These are phyloP conservation scores for Triticum timopheevii DNA, from an alignment of 176 grass and related monocot species.

Conservation along the genomic window DNA sequence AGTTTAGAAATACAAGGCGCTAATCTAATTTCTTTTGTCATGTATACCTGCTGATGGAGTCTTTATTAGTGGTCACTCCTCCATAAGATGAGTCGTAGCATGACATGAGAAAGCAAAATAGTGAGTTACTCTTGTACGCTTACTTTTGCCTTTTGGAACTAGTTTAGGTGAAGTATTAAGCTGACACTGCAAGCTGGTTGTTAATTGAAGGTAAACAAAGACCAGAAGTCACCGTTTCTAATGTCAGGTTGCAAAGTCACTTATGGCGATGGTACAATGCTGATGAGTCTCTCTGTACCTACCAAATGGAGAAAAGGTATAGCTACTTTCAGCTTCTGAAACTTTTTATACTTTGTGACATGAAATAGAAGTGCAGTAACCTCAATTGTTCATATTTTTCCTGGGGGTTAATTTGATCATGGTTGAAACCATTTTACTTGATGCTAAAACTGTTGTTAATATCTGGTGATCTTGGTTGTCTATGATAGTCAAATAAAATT, in stretches of 20 bases:
- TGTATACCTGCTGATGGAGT: slow-evolving; percentile 84
- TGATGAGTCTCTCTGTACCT: slow-evolving; percentile 49
- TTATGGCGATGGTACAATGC: slow-evolving; percentile 81
- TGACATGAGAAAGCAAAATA: slow-evolving; percentile 71
- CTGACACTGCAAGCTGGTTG: slow-evolving; percentile 8
- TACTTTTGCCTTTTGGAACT: neutral
- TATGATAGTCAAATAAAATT: neutral
- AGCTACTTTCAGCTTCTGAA: neutral
- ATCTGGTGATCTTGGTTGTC: no score
- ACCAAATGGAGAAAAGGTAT: neutral
- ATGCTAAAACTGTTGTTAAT: neutral
- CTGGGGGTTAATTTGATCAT: neutral
- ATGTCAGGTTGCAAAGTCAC: slow-evolving; percentile 97
- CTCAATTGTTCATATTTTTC: no score
- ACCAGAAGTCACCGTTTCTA: slow-evolving; percentile 76
- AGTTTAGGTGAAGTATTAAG: slow-evolving; percentile 5
- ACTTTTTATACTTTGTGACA: neutral
- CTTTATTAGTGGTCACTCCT: slow-evolving; percentile 78
- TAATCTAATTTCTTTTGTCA: neutral
- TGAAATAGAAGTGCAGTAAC: slow-evolving; percentile 5
- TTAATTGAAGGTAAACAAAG: slow-evolving; percentile 63
- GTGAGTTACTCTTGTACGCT: slow-evolving; percentile 44
- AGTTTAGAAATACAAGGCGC: no score
- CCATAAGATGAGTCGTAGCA: slow-evolving; percentile 71
- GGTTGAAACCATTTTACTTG: neutral